Evolutionary conservation across 2,329 filamentous ascomycete species (phyloP).

Genomic region (Cladosporium velox): DNA sequence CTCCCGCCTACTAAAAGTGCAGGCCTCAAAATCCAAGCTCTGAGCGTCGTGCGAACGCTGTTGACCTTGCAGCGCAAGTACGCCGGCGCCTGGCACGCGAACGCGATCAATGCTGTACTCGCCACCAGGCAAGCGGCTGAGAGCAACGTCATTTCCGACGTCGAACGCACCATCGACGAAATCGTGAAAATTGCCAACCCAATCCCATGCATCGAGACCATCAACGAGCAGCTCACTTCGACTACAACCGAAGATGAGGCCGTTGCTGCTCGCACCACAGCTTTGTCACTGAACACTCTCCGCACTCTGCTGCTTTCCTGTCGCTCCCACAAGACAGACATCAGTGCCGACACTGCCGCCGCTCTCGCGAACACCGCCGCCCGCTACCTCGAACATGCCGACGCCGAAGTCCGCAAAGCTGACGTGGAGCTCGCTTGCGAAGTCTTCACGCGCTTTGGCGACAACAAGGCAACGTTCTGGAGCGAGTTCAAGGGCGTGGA

Average conservation of each 20-base stretch:
- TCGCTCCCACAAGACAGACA: constrained; percentile 25
- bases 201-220: constrained; percentile 47
- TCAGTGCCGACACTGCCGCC: constrained; percentile 7
- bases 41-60: constrained; percentile 72
- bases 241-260: constrained; percentile 27
- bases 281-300: constrained; percentile 65
- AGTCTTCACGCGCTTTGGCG: constrained; percentile 60
- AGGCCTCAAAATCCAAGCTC: constrained; percentile 68
- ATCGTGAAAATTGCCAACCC: constrained; percentile 66
- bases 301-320: constrained; percentile 57
- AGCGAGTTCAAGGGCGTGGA: constrained; percentile 60
- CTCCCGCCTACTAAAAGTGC: constrained; percentile 46
- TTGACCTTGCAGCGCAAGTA: constrained; percentile 66
- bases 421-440: constrained; percentile 78
- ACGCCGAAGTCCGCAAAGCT: constrained; percentile 57
- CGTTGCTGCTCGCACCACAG: constrained; percentile 47
- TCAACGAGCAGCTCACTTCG: constrained; percentile 41
- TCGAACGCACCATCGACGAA: constrained; percentile 73
- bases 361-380: constrained; percentile 32
- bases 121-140: constrained; percentile 67
- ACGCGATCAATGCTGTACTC: constrained; percentile 67
- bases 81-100: constrained; percentile 68
- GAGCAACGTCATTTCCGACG: constrained; percentile 70
- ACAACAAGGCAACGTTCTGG: constrained; percentile 62
- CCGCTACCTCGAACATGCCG: constrained; percentile 29